These are phyloP conservation scores for Blastobotrys attinorum DNA, from an alignment of 805 yeast species.

Conservation along the genomic window DNA sequence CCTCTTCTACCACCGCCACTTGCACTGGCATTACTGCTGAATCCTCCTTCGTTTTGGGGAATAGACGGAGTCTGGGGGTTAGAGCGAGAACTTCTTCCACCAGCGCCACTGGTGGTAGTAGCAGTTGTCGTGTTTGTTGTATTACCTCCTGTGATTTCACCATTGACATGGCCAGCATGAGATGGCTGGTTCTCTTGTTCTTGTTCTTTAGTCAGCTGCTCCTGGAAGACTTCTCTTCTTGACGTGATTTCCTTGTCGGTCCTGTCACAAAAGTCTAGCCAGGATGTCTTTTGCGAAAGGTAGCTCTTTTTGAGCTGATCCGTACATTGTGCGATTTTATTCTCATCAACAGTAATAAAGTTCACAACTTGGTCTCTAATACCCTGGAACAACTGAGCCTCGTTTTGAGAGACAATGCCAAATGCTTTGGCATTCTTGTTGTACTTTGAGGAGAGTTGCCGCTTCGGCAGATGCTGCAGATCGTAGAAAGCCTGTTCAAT, in stretches of 20 bases:
- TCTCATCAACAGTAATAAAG: constrained; percentile 4
- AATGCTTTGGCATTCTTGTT: not conserved
- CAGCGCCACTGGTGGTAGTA: too few relatives aligned
- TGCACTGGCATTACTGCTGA: not conserved
- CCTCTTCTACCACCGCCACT: constrained; percentile 4
- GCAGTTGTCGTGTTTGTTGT: not conserved
- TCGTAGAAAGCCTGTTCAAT: constrained; percentile 16
- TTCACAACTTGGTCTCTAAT: constrained; percentile 1
- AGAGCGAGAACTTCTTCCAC: not conserved
- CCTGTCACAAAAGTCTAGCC: constrained; percentile 15
- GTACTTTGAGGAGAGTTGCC: constrained; percentile 13
- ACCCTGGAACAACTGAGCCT: constrained; percentile 1
- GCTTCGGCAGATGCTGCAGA: constrained; percentile 7
- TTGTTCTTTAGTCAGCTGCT: not conserved
- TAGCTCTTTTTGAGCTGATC: constrained; percentile 7
- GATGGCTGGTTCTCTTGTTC: not conserved
- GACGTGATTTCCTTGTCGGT: constrained; percentile 14
- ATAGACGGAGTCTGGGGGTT: not conserved
- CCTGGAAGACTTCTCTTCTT: not conserved
- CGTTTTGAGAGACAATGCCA: not conserved
- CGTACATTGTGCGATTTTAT: not conserved
- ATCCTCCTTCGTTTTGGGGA: not conserved
- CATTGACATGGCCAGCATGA: not conserved
- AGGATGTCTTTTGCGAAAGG: constrained; percentile 4
- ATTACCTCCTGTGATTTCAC: not conserved